Evolutionary conservation across 441 rosid species (phyloP).

Genomic region (Populus trichocarpa): DNA sequence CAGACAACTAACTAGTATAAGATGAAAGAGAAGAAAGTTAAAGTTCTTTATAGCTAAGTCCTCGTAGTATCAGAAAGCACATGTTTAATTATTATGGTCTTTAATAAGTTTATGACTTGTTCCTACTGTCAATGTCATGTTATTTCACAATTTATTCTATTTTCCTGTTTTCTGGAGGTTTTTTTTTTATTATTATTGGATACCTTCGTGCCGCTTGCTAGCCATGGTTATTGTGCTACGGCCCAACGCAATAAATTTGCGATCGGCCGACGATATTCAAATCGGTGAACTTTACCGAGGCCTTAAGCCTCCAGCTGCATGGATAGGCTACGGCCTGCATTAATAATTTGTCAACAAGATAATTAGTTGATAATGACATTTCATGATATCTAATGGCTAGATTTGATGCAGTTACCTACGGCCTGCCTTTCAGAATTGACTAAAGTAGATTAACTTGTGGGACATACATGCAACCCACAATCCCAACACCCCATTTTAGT

Average conservation of each 20-base stretch:
- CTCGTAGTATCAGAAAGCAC: not conserved
- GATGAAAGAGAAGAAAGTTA: no score
- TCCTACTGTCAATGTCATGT: not conserved
- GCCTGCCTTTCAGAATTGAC: conserved; percentile 5
- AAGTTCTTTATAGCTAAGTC: not conserved
- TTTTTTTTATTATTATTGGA: no score
- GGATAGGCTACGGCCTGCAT: not conserved
- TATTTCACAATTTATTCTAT: not conserved
- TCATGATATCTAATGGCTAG: not conserved
- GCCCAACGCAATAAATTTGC: not conserved
- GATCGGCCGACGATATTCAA: not conserved
- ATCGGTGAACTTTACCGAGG: not conserved
- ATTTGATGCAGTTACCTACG: not conserved
- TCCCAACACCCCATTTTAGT: conserved; percentile 3
- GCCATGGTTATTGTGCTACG: no score
- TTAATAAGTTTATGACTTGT: not conserved
- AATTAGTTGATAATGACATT: not conserved
- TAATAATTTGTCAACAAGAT: not conserved
- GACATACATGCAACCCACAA: conserved; percentile 19
- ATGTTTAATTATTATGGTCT: no score
- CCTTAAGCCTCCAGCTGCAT: not conserved
- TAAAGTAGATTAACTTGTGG: conserved; percentile 9
- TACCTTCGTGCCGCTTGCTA: no score
- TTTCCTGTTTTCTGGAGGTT: not conserved
- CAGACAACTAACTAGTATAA: no score